Conservation (phyloP, 352 stramenopile species). For the Globisporangium cylindrosporum region DNA sequence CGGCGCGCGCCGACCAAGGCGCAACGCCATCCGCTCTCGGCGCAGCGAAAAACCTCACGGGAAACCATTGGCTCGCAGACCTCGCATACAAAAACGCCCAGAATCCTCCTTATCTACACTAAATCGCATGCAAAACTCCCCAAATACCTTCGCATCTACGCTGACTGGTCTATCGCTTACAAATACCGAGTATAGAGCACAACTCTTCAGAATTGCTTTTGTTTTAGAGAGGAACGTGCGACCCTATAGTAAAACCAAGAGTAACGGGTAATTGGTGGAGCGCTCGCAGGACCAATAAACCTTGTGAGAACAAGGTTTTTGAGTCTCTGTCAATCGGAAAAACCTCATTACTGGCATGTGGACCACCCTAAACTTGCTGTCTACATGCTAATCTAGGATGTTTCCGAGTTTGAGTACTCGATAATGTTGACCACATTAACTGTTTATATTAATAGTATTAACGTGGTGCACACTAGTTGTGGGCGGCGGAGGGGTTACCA, state of each 20-base stretch:
- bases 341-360: conserved; percentile 1
- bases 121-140: too few relatives aligned
- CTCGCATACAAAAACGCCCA: conserved; percentile 13
- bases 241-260: too few relatives aligned
- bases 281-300: too few relatives aligned
- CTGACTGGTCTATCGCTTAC: too few relatives aligned
- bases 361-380: background rate
- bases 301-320: too few relatives aligned
- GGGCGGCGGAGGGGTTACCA: background rate
- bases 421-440: background rate
- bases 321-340: background rate
- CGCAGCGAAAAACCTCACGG: conserved; percentile 10
- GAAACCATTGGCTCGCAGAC: conserved; percentile 21
- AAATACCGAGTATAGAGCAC: too few relatives aligned
- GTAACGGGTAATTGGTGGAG: too few relatives aligned
- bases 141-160: too few relatives aligned
- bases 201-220: too few relatives aligned
- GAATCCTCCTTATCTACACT: background rate
- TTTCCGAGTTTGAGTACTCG: background rate
- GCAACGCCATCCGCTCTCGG: conserved; percentile 7
- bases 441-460: background rate
- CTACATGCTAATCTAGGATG: background rate
- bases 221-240: too few relatives aligned
- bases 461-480: background rate
- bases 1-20: background rate